These are phyloP conservation scores for Leavenworthia alabamica DNA, from an alignment of 345 rosid genomes.

Conservation along the genomic window DNA sequence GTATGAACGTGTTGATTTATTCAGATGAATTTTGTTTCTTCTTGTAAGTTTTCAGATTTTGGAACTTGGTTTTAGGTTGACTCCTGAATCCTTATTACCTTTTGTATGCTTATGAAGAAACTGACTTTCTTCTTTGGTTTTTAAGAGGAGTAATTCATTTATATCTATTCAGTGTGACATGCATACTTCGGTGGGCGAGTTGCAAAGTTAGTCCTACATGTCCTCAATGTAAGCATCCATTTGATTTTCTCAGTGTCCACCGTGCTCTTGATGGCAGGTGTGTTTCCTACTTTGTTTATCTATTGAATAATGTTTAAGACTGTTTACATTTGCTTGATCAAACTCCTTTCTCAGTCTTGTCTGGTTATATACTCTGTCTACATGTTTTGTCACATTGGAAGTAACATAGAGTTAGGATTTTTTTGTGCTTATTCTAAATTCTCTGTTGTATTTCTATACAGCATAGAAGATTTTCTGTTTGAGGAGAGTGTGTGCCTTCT, in stretches of 20 bases:
- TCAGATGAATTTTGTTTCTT: neutral
- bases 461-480: conserved; percentile 77
- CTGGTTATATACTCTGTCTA: neutral
- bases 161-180: conserved; percentile 54
- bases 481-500: conserved; percentile 94
- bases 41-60: neutral
- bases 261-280: conserved; percentile 88
- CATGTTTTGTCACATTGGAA: neutral
- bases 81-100: neutral
- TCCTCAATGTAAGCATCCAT: conserved; percentile 94
- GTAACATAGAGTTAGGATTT: neutral
- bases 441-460: conserved; percentile 21
- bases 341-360: neutral
- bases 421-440: neutral
- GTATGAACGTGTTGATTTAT: no score
- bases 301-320: neutral
- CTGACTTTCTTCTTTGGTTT: conserved; percentile 1
- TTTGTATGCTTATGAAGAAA: neutral
- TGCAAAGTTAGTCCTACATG: conserved; percentile 58
- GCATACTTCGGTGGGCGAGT: conserved; percentile 90
- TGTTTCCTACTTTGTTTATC: neutral
- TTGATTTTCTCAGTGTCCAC: conserved; percentile 74
- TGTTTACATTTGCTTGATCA: neutral
- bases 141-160: conserved; percentile 12
- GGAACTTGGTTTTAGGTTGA: neutral